A percentile compares a stretch with the other conserved stretches of the same genome.
phyloP scores from a whole-genome alignment of 768 basidiomycete genomes.

The Rickenella mellea region DNA sequence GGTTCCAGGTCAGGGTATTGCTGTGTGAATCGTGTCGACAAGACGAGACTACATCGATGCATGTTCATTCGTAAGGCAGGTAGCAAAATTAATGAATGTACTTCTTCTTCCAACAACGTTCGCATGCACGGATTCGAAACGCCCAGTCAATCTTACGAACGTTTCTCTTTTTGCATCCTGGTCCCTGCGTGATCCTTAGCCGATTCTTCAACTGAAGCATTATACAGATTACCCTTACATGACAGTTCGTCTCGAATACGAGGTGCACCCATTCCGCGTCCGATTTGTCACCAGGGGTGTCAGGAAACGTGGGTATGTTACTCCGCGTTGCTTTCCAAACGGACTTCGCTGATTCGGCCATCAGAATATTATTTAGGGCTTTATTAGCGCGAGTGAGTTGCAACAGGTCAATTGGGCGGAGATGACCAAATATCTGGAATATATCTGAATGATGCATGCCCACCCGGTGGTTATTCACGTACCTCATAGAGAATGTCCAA shows the following conservation, averaged over 20 bases:
- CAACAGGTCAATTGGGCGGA: conserved; percentile 22
- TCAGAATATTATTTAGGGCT: conserved; percentile 17
- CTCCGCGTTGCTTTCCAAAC: conserved; percentile 21
- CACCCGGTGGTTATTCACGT: not conserved
- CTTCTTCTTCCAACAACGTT: conserved; percentile 12
- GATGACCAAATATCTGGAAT: conserved; percentile 18
- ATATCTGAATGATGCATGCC: not conserved
- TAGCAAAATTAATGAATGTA: not conserved
- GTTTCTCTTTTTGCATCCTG: conserved; percentile 9
- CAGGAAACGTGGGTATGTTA: too few species aligned
- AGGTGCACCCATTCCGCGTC: conserved; percentile 18
- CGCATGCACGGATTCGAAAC: conserved; percentile 10
- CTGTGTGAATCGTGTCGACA: conserved; percentile 13
- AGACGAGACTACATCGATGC: too few species aligned
- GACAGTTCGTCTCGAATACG: conserved; percentile 14
- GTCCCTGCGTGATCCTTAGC: not conserved
- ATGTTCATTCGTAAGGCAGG: too few species aligned
- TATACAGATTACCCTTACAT: too few species aligned
- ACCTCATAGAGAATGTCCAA: conserved; percentile 21
- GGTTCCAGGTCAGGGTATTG: conserved; percentile 19
- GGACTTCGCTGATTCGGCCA: conserved; percentile 8
- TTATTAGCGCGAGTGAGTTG: conserved; percentile 19
- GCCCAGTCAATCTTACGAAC: conserved; percentile 12
- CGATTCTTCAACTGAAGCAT: too few species aligned
- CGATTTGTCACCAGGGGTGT: conserved; percentile 13